Evolutionary conservation across 2,329 filamentous ascomycete genomes (phyloP), one percentile per base, ranked within the genome.

Genomic region (Nothopassalora personata): DNA sequence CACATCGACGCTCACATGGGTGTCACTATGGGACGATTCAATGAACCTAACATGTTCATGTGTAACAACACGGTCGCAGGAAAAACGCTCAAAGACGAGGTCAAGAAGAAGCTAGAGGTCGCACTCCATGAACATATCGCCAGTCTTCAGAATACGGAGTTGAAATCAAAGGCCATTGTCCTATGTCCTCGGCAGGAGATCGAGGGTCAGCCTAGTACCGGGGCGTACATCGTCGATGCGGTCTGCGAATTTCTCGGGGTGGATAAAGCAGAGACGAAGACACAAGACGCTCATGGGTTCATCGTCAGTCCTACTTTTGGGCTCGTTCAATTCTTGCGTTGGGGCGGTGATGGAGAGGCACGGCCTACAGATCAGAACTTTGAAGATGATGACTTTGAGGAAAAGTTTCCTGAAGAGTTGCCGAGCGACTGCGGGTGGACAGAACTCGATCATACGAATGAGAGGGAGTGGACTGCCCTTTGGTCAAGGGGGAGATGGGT

Each of bases 1-100:
- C 59, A 60, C 23, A 52, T 60, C 10, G 34, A 60, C 28, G 59
- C 54, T 36, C 34, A 54, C 36, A 43, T 43, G 39, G 39, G n/a
- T 3, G 7, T 43, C 13, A 43, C 13, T 15, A 4, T 43, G 39
- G 39, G 39, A 23, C 23, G 11, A n/a, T 13, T n/a, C 39, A 13
- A 18, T 7, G n/a, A 7, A 15, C 7, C 39, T 15, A 15, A 13
- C 19, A 19, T 9, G 10, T 27, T 28, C 15, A 9, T 28, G 8
- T 49, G 46, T 49, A 27, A 49, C 3, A 19, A 28, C 28, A 3
- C 10, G 28, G 28, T 11, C 13, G 46, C 46, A 19, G 28, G 18
- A 13, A 5, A 15, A 5, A 4, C 28, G 19, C 23, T 49, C 19
- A 49, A 49, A 19, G 28, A 49, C 3, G 18, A 49, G 46, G 46